These are phyloP conservation scores for Cenococcum geophilum DNA, from an alignment of 495 filamentous ascomycete species.

Conservation along the genomic window DNA sequence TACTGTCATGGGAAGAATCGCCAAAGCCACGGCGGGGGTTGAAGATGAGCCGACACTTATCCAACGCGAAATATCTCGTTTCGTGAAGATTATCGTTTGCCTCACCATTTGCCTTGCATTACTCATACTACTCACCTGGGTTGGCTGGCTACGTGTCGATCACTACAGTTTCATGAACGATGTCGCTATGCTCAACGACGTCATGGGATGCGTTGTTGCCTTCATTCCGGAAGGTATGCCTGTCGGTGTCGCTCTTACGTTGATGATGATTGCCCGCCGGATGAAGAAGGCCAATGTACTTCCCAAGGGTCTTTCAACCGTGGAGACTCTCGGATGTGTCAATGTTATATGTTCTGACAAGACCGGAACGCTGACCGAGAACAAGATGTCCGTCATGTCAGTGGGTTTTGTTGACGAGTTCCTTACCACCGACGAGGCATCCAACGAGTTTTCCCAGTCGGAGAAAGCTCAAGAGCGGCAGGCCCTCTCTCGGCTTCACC, in stretches of 20 bases:
- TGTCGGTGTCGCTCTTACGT: constrained; percentile 36
- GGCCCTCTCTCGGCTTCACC: constrained; percentile 13
- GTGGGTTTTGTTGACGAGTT: constrained; percentile 12
- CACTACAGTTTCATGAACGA: constrained; percentile 31
- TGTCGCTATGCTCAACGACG: constrained; percentile 34
- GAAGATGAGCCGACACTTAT: constrained; percentile 32
- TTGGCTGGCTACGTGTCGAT: constrained; percentile 22
- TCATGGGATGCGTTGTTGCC: constrained; percentile 38
- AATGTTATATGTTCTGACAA: constrained; percentile 14
- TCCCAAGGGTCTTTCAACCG: constrained; percentile 35
- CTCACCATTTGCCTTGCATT: constrained; percentile 18
- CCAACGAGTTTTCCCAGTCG: background rate
- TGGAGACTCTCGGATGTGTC: constrained; percentile 36
- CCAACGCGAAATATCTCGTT: constrained; percentile 37
- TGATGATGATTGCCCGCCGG: constrained; percentile 37
- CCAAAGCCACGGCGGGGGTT: constrained; percentile 29
- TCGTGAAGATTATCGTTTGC: constrained; percentile 34
- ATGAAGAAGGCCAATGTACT: constrained; percentile 38
- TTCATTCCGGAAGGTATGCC: constrained; percentile 41
- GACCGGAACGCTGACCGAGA: constrained; percentile 46
- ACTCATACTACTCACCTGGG: constrained; percentile 34
- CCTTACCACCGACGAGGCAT: constrained; percentile 5
- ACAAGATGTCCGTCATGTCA: constrained; percentile 20
- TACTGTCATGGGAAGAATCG: constrained; percentile 40
- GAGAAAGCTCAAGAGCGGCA: background rate